A percentile compares a stretch with the other conserved stretches of the same genome.
Evolutionary conservation across 2,329 filamentous ascomycete genomes (phyloP).

Genomic region (Diaporthe australafricana): DNA sequence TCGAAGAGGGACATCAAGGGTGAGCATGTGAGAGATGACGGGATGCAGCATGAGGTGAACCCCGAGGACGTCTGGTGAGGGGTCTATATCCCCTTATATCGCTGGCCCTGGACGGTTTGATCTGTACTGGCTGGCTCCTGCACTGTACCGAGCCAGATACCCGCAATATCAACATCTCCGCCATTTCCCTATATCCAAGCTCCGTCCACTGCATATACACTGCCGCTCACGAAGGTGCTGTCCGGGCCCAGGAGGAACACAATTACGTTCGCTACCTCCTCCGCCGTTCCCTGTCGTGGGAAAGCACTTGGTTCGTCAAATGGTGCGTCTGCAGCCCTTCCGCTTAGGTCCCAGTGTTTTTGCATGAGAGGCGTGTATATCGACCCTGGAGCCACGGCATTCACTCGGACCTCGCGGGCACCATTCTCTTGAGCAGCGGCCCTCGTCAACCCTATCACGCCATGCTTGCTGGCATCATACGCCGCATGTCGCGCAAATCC

Average conservation of each 20-base stretch:
- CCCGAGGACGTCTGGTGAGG: conserved; percentile 87
- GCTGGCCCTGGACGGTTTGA: neutral
- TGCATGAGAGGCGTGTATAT: conserved; percentile 64
- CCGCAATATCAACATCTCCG: neutral
- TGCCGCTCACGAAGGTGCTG: conserved; percentile 58
- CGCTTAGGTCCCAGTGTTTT: conserved; percentile 52
- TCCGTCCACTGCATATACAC: conserved; percentile 60
- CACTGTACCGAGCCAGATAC: neutral
- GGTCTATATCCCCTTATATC: neutral
- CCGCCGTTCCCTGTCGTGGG: conserved; percentile 57
- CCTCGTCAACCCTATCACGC: conserved; percentile 52
- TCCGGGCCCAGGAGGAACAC: conserved; percentile 60
- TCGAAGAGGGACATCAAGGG: conserved; percentile 82
- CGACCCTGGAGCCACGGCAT: conserved; percentile 60
- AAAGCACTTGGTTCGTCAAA: conserved; percentile 57
- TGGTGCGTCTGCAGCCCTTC: conserved; percentile 50
- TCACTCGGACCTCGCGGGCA: conserved; percentile 56
- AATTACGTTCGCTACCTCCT: conserved; percentile 60
- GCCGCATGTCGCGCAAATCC: conserved; percentile 55
- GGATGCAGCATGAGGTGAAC: conserved; percentile 80
- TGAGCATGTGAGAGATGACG: conserved; percentile 83
- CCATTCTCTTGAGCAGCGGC: conserved; percentile 53
- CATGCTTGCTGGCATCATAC: conserved; percentile 52
- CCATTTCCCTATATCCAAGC: conserved; percentile 46
- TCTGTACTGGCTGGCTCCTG: neutral